Conservation (phyloP, 139 green algal species). For the Pseudopediastrum boryanum region DNA sequence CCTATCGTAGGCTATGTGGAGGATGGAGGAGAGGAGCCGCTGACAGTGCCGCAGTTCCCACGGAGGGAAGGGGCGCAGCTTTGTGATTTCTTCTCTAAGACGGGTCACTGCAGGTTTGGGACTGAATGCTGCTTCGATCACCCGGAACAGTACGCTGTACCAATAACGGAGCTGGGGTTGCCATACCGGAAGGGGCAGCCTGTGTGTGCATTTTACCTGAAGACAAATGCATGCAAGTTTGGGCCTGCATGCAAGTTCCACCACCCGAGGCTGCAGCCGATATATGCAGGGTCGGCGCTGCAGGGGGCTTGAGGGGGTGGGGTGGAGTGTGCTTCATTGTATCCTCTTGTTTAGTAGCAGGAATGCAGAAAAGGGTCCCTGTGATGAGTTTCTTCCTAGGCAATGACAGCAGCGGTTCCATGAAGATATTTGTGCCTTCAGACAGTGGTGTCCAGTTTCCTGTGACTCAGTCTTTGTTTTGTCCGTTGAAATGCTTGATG, state of each 20-base stretch:
- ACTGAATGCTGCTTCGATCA: slow-evolving; percentile 90
- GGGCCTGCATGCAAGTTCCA: slow-evolving; percentile 92
- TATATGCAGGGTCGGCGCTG: slow-evolving; percentile 54
- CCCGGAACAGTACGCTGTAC: slow-evolving; percentile 68
- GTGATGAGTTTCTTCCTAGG: too few relatives aligned
- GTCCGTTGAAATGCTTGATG: too few relatives aligned
- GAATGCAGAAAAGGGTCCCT: too few relatives aligned
- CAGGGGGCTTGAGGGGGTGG: too few relatives aligned
- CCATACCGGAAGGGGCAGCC: slow-evolving; percentile 71
- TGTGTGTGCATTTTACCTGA: slow-evolving; percentile 86
- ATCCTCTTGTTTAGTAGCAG: too few relatives aligned
- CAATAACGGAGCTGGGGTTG: slow-evolving; percentile 65
- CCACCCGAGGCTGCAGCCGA: slow-evolving; percentile 75
- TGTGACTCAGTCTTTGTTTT: too few relatives aligned
- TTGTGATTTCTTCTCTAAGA: slow-evolving; percentile 93
- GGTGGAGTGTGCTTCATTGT: too few relatives aligned
- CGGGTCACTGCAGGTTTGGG: slow-evolving; percentile 88
- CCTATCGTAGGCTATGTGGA: slow-evolving; percentile 57
- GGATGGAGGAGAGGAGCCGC: slow-evolving; percentile 27
- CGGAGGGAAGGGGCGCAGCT: slow-evolving; percentile 61
- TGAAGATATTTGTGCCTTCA: too few relatives aligned
- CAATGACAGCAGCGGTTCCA: too few relatives aligned
- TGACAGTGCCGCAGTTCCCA: slow-evolving; percentile 59
- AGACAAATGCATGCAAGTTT: slow-evolving; percentile 89
- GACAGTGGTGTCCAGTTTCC: too few relatives aligned